Base-by-base conservation (phyloP, 1,284 basidiomycete genomes). In the Phellinidium pouzarii region DNA sequence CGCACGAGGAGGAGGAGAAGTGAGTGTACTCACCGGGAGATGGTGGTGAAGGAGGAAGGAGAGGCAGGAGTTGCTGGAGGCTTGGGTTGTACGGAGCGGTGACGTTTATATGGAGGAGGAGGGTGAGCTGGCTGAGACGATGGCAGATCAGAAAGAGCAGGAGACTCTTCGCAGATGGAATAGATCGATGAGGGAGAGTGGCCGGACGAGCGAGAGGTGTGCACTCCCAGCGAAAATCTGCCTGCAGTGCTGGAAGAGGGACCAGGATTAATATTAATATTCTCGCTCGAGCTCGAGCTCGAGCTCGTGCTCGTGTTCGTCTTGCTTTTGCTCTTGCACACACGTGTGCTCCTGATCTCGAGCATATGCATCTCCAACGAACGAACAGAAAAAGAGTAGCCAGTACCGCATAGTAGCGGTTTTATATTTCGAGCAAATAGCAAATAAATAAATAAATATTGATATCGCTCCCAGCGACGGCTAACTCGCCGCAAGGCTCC, bases 11-110 rank as follows among this genome's bases (percentile, higher is more conserved):
- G 36, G 12, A 23, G 22, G 42, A 29, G 20, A 38, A 19, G 20
- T n/a, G 22, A 27, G 19, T n/a, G n/a, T n/a, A 48, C 53, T 29
- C 22, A 55, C 53, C 53, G 50, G 9, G 53, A 51, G 43, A 55
- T 55, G 17, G 49, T 51, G 26, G 53, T 55, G 44, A 55, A 55
- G 4, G 48, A 55, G 31, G 53, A 55, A 37, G 53, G 27, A 27
- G 53, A 36, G 31, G 44, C 20, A 25, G 53, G 53, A 3, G 53
- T 47, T 8, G 19, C 17, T 29, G 53, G 53, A 8, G 37, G 19
- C 37, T 40, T 40, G 25, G 36, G 43, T 25, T 55, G 48, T 36
- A 51, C 48, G 26, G 27, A 47, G 12, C 53, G 42, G 43, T 55
- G 53, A 22, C 53, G 53, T 43, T 51, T 55, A 29, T 42, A 51